Evolutionary conservation across 306 rosid species (phyloP).

Genomic region (Citrullus colocynthis): DNA sequence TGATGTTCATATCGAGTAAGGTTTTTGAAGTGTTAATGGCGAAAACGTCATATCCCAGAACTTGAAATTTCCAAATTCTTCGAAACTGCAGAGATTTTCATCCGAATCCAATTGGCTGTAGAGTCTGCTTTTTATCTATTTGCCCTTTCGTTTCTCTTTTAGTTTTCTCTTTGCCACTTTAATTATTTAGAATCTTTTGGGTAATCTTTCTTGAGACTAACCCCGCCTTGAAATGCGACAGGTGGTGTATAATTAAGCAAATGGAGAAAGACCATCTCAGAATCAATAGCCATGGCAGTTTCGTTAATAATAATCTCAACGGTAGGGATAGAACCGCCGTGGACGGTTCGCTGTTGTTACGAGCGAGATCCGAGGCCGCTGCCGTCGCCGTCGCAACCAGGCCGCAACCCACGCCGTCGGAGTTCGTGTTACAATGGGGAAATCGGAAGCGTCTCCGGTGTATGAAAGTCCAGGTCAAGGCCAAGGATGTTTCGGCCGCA

Average conservation of each 20-base stretch:
- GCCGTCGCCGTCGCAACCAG: background rate
- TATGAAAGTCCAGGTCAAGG: conserved; percentile 81
- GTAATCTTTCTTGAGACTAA: background rate
- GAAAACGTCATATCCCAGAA: background rate
- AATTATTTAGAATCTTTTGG: background rate
- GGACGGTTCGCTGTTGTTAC: conserved; percentile 37
- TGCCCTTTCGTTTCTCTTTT: background rate
- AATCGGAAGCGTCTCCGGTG: conserved; percentile 82
- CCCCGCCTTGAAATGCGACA: background rate
- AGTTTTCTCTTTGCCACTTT: background rate
- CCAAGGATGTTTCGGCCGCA: conserved; percentile 17
- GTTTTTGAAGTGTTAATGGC: background rate
- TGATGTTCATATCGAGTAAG: background rate
- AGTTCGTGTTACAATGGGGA: conserved; percentile 76
- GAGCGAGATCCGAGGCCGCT: conserved; percentile 34
- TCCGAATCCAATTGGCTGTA: background rate
- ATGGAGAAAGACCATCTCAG: conserved; percentile 53
- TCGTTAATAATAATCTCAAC: conserved; percentile 7
- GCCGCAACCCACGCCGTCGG: conserved; percentile 48
- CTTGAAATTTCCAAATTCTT: background rate
- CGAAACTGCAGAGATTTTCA: background rate
- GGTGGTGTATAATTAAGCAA: conserved; percentile 3
- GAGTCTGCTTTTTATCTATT: background rate
- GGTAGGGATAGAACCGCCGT: conserved; percentile 32
- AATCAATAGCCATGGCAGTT: conserved; percentile 16